Percentiles rank a stretch among this genome's conserved stretches.
Evolutionary conservation across 768 basidiomycete genomes (phyloP).

Genomic region (Rhodotorula toruloides): DNA sequence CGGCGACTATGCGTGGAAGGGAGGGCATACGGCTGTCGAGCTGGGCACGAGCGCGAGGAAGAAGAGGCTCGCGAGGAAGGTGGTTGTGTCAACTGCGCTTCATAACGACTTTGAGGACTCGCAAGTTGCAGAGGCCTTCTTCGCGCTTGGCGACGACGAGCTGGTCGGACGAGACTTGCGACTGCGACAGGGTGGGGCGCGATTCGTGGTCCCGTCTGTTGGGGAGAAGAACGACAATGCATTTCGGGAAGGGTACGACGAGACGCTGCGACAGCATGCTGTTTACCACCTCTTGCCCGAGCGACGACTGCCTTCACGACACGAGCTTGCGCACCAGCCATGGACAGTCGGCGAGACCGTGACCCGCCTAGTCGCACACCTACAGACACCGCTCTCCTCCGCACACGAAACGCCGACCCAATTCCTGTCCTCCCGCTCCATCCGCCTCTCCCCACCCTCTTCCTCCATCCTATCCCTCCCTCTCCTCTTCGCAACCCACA

Average conservation of each 20-base stretch:
- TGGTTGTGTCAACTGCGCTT: slow-evolving; percentile 25
- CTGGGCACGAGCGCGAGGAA: neutral
- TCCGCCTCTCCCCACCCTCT: neutral
- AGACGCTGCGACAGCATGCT: neutral
- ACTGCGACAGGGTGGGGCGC: neutral
- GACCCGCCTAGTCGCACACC: neutral
- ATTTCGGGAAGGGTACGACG: slow-evolving; percentile 12
- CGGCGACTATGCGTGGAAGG: slow-evolving; percentile 34
- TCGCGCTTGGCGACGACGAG: neutral
- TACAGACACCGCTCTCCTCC: neutral
- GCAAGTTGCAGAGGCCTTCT: slow-evolving; percentile 26
- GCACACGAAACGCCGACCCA: neutral
- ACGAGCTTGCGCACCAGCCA: neutral
- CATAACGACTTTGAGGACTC: slow-evolving; percentile 38
- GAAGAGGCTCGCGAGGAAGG: slow-evolving; percentile 9
- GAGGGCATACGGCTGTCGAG: slow-evolving; percentile 1
- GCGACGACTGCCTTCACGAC: neutral
- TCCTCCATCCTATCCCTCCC: slow-evolving; percentile 29
- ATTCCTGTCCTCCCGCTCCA: neutral
- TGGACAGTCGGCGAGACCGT: neutral
- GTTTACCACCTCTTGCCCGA: slow-evolving; percentile 18
- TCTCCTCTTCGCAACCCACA: slow-evolving; percentile 13
- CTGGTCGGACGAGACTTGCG: neutral
- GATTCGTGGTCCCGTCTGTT: neutral
- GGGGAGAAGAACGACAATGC: slow-evolving; percentile 8